Evolutionary conservation across 495 filamentous ascomycete species (phyloP).

Genomic region (Cercophora sp.): DNA sequence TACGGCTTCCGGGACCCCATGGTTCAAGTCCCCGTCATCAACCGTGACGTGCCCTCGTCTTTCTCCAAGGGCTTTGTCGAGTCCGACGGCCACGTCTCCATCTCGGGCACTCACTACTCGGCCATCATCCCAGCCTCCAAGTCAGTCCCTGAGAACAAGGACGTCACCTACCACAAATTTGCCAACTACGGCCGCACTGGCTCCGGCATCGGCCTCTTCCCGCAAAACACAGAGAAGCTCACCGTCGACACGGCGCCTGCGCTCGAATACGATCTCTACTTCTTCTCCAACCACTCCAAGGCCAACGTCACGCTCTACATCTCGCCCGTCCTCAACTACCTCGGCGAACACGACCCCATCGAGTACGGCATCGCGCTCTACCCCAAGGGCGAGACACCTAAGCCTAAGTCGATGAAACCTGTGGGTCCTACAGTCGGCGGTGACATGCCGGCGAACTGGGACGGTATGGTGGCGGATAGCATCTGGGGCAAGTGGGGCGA

Average conservation of each 20-base stretch:
- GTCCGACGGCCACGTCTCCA: slow-evolving; percentile 55
- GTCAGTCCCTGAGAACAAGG: slow-evolving; percentile 32
- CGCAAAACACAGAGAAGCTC: slow-evolving; percentile 47
- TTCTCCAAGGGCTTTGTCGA: slow-evolving; percentile 66
- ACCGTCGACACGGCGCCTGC: slow-evolving; percentile 46
- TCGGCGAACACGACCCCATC: slow-evolving; percentile 54
- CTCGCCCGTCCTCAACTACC: slow-evolving; percentile 56
- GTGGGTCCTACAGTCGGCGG: slow-evolving; percentile 45
- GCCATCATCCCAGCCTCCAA: slow-evolving; percentile 34
- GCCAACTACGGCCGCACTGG: slow-evolving; percentile 54
- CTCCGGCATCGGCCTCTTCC: slow-evolving; percentile 55
- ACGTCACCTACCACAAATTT: slow-evolving; percentile 50
- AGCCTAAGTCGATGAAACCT: slow-evolving; percentile 46
- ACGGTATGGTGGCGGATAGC: slow-evolving; percentile 49
- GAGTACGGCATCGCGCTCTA: slow-evolving; percentile 56
- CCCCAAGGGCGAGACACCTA: slow-evolving; percentile 28
- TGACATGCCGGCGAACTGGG: slow-evolving; percentile 56
- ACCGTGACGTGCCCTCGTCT: slow-evolving; percentile 46
- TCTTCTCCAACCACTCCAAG: slow-evolving; percentile 51
- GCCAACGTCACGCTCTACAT: slow-evolving; percentile 61
- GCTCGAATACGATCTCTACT: slow-evolving; percentile 63
- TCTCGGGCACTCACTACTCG: slow-evolving; percentile 55
- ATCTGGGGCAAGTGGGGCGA: slow-evolving; percentile 53
- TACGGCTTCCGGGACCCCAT: slow-evolving; percentile 46
- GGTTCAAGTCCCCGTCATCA: slow-evolving; percentile 56